Evolutionary conservation across 805 yeast genomes (phyloP), one percentile per base, ranked within the genome.

Genomic region (Suhomyces pyralidae): DNA sequence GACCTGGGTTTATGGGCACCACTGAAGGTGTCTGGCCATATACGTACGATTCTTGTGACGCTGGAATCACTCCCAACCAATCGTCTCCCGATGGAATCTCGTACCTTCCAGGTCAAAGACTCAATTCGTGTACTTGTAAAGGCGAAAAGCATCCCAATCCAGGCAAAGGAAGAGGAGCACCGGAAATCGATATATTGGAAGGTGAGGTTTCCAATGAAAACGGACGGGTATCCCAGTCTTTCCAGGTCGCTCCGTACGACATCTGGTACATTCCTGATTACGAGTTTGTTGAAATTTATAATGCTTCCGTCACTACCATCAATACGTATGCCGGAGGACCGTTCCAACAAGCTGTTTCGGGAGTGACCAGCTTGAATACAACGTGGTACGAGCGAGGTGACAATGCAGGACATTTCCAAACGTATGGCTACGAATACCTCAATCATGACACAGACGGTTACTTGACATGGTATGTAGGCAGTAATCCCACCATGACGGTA

Each of bases 11-110:
- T 65, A 70, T 83, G 73, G 90, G 96, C 5, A 77, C 92, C 3
- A 83, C 97, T 3, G 96, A 92, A 25, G 97, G 97, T 54, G 86
- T 88, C 20, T 92, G 98, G 98, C 97, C 97, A 3, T 92, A 91
- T 63, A 77, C 93, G 2, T 92, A 92, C 67, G 86, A 86, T 32
- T 66, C 82, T 2, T 92, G 97, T 71, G 97, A 92, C 73, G 91
- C 92, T 2, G 98, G 98, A 58, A 91, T 91, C 59, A 91, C 97
- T 2, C 88, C 97, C 12, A 92, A 92, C 68, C 97, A 92, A 73
- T 86, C 96, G 5, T 83, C 96, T 0, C 79, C 87, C 1, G 97
- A 92, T 68, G 98, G 98, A 54, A 82, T 91, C 40, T 86, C 92
- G 1, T 90, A 82, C 63, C 74, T 92, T 51, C 90, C 93, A 0